phyloP scores from a whole-genome alignment of 1,139 yeast genomes.

The Hyphopichia buzzinii region DNA sequence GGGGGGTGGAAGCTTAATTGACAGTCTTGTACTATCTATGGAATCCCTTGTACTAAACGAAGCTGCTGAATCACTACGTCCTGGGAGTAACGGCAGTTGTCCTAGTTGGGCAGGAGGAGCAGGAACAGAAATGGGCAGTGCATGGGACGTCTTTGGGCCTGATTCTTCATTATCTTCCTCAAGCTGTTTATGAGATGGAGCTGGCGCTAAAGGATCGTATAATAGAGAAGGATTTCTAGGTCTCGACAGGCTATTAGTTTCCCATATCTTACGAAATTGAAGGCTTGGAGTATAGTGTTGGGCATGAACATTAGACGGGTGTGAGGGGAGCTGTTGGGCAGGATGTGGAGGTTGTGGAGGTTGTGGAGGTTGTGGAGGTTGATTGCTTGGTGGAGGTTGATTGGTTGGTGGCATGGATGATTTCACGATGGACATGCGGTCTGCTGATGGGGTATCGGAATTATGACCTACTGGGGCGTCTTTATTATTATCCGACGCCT shows the following conservation, averaged over 20 bases:
- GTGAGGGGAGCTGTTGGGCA: neutral
- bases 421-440: neutral
- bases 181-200: constrained; percentile 14
- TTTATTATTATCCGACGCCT: neutral
- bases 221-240: constrained; percentile 36
- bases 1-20: constrained; percentile 20
- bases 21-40: constrained; percentile 8
- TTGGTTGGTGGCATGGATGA: neutral
- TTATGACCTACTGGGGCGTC: neutral
- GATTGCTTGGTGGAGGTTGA: constrained; percentile 2
- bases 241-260: constrained; percentile 14
- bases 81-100: constrained; percentile 5
- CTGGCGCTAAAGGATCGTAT: constrained; percentile 40
- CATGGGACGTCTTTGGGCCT: constrained; percentile 1
- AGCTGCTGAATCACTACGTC: constrained; percentile 8
- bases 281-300: constrained; percentile 29
- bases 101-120: constrained; percentile 8
- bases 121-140: constrained; percentile 5
- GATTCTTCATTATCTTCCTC: constrained; percentile 4
- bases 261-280: constrained; percentile 44
- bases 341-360: neutral
- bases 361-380: constrained; percentile 5
- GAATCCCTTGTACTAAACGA: constrained; percentile 6
- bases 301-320: constrained; percentile 6
- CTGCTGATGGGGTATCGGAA: constrained; percentile 1